Base-by-base conservation (phyloP, 441 rosid species). In the Manihot esculenta region DNA sequence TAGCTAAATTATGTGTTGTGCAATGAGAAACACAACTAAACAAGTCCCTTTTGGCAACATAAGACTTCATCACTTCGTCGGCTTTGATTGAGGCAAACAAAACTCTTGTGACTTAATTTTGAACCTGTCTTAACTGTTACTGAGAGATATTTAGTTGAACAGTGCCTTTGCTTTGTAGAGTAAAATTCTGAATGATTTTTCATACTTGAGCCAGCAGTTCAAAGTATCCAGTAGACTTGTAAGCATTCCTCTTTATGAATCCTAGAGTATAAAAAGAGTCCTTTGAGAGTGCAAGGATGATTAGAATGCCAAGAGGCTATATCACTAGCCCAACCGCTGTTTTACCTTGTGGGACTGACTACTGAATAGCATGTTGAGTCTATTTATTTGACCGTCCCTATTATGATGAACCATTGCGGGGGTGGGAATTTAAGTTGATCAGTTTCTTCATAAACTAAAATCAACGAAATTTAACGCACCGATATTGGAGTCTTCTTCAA, bases 301-400 rank as follows among this genome's bases (percentile, higher is more conserved):
- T 35, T 13, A 64, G 27, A 10, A 21, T 45, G 38, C 55, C 55
- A 7, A 41, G 47, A 12, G 41, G 51, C 55, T 47, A 64, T 15
- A 4, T 30, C 4, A 30, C 33, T 30, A 30, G 1, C 15, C 51
- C 63, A 7, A 44, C 21, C 41, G 62, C 62, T 67, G 38, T 51
- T 35, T 67, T 53, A 21, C 62, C 21, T 67, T 53, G 20, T 38
- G 61, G n/a, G n/a, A n/a, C n/a, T n/a, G n/a, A n/a, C n/a, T 20
- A 53, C 30, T 53, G 18, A 3, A 20, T 64, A 64, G 51, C 47
- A 38, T 35, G 3, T 3, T 3, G 23, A 64, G 68, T 51, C 47
- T 51, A 35, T 66, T 59, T 33, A 49, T 48, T 66, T 64, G 17
- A 50, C 26, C 17, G 55, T 64, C 9, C 42, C 20, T n/a, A n/a